Base-by-base conservation (phyloP, 2,329 filamentous ascomycete genomes). In the Erysiphe pulchra region DNA sequence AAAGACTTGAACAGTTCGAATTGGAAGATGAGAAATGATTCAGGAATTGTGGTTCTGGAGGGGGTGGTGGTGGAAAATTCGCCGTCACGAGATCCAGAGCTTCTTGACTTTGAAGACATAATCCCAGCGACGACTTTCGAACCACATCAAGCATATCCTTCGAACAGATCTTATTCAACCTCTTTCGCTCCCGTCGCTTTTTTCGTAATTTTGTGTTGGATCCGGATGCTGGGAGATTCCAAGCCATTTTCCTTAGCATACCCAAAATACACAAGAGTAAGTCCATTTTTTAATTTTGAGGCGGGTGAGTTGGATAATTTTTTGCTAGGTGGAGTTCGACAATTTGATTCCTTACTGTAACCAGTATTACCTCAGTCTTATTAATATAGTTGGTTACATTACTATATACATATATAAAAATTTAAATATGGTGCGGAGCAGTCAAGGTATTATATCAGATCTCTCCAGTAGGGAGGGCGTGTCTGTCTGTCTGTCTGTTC, bases 1-100 rank as follows among this genome's bases (percentile, higher is more conserved):
- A 50, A 41, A 42, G 37, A 40, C 49, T 50, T 4, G 50, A 48
- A 31, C 44, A 43, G 20, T 46, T 30, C 9, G 47, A 50, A 40
- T 45, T 17, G 32, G 10, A 45, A 31, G 38, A 37, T 16, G 42
- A 31, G 40, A 43, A 40, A 33, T 48, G 44, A 6, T 43, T 16
- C n/a, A 43, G 28, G 13, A 43, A 7, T 9, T 28, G 24, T 16
- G 14, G 16, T n/a, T 32, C 8, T 17, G 20, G 41, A 12, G 41
- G n/a, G 8, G 31, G 20, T n/a, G 41, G 14, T 18, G 41, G 2
- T 10, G 41, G 11, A 6, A 43, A 17, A 14, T 28, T 10, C 16
- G 13, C 7, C 10, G 40, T 30, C 14, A 42, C 8, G 12, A 14
- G 40, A 13, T 2, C 28, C 14, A 43, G n/a, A 14, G 28, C 41